Evolutionary conservation across 345 rosid genomes (phyloP).

Genomic region (Eucalyptus pauciflora): DNA sequence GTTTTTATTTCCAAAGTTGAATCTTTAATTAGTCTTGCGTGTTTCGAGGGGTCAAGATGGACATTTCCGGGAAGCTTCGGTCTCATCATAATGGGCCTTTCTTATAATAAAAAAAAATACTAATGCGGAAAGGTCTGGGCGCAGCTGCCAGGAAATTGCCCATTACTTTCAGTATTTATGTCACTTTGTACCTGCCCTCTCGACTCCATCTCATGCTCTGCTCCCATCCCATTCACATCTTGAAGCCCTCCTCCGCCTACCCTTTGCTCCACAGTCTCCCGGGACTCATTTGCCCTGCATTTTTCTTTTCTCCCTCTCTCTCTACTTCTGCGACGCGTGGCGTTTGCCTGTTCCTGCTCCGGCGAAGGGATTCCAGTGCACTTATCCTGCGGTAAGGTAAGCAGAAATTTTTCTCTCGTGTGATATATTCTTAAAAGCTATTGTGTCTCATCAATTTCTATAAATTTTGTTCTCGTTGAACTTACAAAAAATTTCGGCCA

Average conservation of each 20-base stretch:
- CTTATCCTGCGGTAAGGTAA: neutral
- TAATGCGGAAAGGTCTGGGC: neutral
- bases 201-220: neutral
- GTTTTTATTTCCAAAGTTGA: neutral
- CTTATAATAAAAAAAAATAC: rapidly evolving
- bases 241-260: neutral
- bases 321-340: neutral
- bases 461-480: neutral
- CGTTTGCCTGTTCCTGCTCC: neutral
- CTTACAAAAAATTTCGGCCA: neutral
- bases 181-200: neutral
- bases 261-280: neutral
- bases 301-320: neutral
- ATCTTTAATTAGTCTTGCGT: neutral
- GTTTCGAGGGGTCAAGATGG: neutral
- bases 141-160: neutral
- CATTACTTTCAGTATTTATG: neutral
- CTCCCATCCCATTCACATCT: neutral
- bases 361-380: neutral
- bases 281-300: neutral
- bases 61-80: neutral
- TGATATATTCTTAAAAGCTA: neutral
- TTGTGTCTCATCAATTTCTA: neutral
- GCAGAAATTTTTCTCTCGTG: neutral
- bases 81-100: neutral